Conservation (phyloP, 192 early-diverging fungal genomes). For the Gryganskiella cystojenkinii region DNA sequence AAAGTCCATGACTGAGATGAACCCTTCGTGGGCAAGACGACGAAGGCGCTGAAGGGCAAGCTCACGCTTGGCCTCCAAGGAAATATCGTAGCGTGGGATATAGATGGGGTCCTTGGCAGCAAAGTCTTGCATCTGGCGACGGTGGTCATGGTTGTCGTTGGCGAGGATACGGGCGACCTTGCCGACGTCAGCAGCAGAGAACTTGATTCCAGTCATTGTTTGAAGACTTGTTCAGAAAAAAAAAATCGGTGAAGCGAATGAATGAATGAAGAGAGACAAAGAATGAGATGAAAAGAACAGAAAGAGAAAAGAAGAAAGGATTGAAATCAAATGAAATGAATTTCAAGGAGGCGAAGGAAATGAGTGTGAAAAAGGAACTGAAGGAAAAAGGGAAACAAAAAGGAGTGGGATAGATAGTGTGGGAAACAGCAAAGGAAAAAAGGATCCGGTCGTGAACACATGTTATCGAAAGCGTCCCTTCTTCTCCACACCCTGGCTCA, state of each 20-base stretch:
- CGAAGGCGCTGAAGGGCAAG: conserved; percentile 68
- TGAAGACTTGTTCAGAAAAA: too few species aligned
- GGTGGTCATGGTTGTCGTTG: conserved; percentile 67
- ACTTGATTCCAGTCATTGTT: conserved; percentile 11
- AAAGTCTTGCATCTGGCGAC: conserved; percentile 60
- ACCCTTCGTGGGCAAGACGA: conserved; percentile 60
- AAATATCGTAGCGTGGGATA: conserved; percentile 73
- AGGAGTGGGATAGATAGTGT: too few species aligned
- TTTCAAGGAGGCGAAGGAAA: conserved; percentile 1
- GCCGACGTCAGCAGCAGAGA: conserved; percentile 44
- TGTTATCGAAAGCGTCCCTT: too few species aligned
- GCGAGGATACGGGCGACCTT: conserved; percentile 51
- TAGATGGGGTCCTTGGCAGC: conserved; percentile 63
- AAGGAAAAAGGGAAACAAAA: too few species aligned
- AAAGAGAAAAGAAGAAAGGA: too few species aligned
- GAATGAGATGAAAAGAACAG: too few species aligned
- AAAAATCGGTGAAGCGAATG: not conserved
- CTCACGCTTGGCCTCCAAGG: conserved; percentile 70
- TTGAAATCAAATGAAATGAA: conserved; percentile 4
- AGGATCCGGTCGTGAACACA: too few species aligned
- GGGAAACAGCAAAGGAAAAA: too few species aligned
- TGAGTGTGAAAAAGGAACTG: too few species aligned
- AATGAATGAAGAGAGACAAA: not conserved
- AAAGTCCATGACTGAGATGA: conserved; percentile 76
- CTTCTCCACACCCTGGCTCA: too few species aligned